Base-by-base conservation (phyloP, 2,329 filamentous ascomycete species). In the Aureobasidium subglaciale region DNA sequence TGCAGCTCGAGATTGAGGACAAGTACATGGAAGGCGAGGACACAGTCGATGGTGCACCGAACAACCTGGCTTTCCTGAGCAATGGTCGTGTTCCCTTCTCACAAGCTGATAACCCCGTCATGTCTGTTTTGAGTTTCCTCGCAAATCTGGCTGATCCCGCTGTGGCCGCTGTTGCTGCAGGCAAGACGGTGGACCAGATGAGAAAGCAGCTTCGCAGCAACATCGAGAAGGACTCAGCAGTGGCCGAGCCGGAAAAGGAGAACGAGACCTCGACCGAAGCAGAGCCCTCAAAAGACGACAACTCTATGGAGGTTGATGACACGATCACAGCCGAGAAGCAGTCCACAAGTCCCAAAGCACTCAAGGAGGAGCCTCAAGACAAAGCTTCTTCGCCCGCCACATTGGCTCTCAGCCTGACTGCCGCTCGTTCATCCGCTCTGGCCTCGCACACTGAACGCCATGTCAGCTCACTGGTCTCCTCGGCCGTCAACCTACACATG, bases 361-460 rank as follows among this genome's bases (percentile, higher is more conserved):
- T 76, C 5, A 78, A 77, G 1, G 78, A 76, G 71, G 38, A 78
- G 69, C 30, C 76, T 69, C 59, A 75, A 70, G 63, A 62, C 37
- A 42, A 59, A 15, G 22, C 57, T 25, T 65, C 65, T 15, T 65
- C 69, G 43, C 63, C 69, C 11, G 83, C 90, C 6, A 91, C 85
- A 27, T 85, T 96, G 56, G 90, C 91, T 2, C 80, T 99, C 48
- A 90, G 89, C 16, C 82, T 91, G 8, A 87, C 92, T 59, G 91
- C 91, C 11, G 90, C 89, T 2, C 88, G 93, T 59, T 83, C 91
- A 1, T 87, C 88, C 7, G 93, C 87, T 3, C 83, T 99, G 30
- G 91, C 92, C 25, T 96, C 92, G 3, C 90, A 97, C 64, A 92
- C 97, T 71, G 93, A 99, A 71, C 88, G 95, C 57, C 90, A 96